Base-by-base conservation (phyloP, 2,329 filamentous ascomycete species). In the Blastomyces parvus region DNA sequence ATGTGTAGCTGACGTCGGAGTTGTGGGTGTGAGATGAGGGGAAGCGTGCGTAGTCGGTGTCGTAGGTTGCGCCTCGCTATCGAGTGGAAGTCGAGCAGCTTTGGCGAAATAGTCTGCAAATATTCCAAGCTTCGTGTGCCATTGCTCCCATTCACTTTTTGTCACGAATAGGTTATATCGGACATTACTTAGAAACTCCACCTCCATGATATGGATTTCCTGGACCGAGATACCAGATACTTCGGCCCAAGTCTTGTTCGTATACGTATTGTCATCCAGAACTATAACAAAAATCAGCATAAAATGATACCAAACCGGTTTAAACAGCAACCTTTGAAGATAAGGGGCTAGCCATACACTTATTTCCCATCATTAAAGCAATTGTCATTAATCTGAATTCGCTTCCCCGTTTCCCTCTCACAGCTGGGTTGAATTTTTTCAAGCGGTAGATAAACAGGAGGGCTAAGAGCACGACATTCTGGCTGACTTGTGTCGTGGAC, bases 101-200 rank as follows among this genome's bases (percentile, higher is more conserved):
- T 84, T 83, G 68, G 92, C 86, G 77, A 91, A 91, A 77, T 91
- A 97, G 61, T 87, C 86, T 67, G 87, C 87, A 73, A 97, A 97
- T 68, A 87, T 88, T 61, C 88, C 84, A 62, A 97, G 81, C 74
- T 91, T 91, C 66, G 82, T 80, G 70, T 97, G 87, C 94, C 94
- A 97, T 62, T 86, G 83, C 59, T 86, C 83, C 94, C 94, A 99
- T 73, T 96, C 85, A 61, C 86, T 83, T 72, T 91, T 87, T 3
- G 92, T 95, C 3, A 90, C 91, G 73, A 93, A 87, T 8, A 99
- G 81, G 70, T 90, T 91, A 77, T 97, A 99, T 71, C 93, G 86
- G 88, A 99, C 96, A 76, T 97, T 97, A 80, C 93, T 97, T 66
- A 99, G 81, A 70, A 99, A 99, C 75, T 99, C 94, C n/a, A 99